Conservation (phyloP, 129 eudicot genomes). For the Ambrosia trifida region DNA sequence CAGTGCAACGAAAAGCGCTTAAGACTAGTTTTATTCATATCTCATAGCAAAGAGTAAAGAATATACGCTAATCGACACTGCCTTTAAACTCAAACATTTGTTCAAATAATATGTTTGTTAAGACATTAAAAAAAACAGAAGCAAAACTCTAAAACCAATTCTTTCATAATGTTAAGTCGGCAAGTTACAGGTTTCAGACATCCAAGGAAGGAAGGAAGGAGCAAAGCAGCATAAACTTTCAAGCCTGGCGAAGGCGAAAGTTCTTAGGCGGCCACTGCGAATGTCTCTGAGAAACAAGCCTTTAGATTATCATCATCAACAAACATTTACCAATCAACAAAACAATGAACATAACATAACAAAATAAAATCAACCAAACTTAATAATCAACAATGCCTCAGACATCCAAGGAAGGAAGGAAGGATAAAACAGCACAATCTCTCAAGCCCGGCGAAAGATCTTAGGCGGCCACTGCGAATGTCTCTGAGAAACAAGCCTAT, state of each 20-base stretch:
- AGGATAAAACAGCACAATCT: slow-evolving; percentile 53
- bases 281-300: slow-evolving; percentile 48
- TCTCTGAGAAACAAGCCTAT: slow-evolving; percentile 69
- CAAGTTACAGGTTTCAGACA: neutral
- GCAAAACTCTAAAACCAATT: too few relatives aligned
- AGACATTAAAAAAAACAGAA: too few relatives aligned
- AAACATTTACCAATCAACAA: neutral
- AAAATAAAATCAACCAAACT: neutral
- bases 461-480: slow-evolving; percentile 69
- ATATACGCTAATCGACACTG: too few relatives aligned
- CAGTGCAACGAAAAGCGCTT: too few relatives aligned
- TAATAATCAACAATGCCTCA: slow-evolving; percentile 17
- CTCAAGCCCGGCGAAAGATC: slow-evolving; percentile 73
- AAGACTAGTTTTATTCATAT: too few relatives aligned
- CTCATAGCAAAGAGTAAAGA: too few relatives aligned
- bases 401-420: slow-evolving; percentile 72
- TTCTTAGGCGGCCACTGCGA: slow-evolving; percentile 44
- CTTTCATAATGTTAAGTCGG: too few relatives aligned
- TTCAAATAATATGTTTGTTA: too few relatives aligned
- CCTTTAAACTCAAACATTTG: too few relatives aligned
- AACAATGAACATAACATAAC: neutral
- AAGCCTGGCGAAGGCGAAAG: slow-evolving; percentile 38
- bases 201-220: slow-evolving; percentile 12
- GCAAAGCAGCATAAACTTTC: neutral
- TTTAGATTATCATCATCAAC: slow-evolving; percentile 27